A percentile compares a stretch with the other conserved stretches of the same genome.
These are phyloP conservation scores for Linnemannia exigua DNA, from an alignment of 192 early-diverging fungal species.

Conservation along the genomic window DNA sequence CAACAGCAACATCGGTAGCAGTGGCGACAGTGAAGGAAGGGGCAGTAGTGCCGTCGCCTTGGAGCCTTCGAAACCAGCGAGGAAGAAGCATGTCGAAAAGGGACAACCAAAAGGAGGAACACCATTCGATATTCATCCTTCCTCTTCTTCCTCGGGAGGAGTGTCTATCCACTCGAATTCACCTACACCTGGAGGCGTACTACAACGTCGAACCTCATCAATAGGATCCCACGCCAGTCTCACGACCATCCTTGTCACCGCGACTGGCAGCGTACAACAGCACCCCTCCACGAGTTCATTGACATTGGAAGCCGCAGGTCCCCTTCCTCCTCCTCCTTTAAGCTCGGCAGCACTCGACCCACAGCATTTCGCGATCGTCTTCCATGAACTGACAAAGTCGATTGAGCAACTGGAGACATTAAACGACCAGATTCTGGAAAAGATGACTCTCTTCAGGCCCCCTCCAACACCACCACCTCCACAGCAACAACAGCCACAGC, in stretches of 20 bases:
- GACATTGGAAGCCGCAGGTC: not conserved
- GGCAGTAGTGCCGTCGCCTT: not conserved
- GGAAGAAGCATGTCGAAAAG: not conserved
- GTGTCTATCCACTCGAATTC: not conserved
- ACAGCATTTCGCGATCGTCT: conserved; percentile 18
- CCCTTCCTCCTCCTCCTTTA: not conserved
- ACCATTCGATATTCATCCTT: not conserved
- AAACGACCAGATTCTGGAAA: conserved; percentile 42
- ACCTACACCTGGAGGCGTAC: not conserved
- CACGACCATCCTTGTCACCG: not conserved
- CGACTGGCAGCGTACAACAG: not conserved
- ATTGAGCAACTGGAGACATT: conserved; percentile 27
- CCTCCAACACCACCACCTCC: not conserved
- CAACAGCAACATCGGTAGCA: not conserved
- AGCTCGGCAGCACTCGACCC: conserved; percentile 15
- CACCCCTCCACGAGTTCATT: not conserved
- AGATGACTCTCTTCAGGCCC: conserved; percentile 21
- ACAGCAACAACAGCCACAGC: not conserved
- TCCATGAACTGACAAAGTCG: conserved; percentile 16
- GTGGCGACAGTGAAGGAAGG: not conserved
- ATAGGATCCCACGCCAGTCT: not conserved
- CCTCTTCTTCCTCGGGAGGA: not conserved
- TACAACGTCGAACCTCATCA: not conserved
- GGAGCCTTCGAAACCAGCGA: not conserved
- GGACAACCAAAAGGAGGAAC: not conserved